Conservation (phyloP, 1,284 basidiomycete species). For the Ustilago bromivora region DNA sequence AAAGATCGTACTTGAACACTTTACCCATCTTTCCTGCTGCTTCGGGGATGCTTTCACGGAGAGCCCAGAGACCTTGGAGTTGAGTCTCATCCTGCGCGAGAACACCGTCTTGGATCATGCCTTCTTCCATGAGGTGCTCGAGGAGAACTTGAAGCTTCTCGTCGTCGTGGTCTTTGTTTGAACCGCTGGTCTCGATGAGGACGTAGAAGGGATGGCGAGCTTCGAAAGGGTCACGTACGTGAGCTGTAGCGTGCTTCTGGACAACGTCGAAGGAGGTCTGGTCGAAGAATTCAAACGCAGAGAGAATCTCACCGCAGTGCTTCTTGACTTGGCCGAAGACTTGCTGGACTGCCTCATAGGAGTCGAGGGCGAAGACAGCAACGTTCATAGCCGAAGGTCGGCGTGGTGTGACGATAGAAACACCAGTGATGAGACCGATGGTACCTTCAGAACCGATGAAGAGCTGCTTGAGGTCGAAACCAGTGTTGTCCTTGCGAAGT, state of each 20-base stretch:
- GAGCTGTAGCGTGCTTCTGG: slow-evolving; percentile 74
- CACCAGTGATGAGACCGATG: slow-evolving; percentile 92
- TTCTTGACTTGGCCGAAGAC: slow-evolving; percentile 74
- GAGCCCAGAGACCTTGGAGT: slow-evolving; percentile 87
- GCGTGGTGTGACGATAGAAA: slow-evolving; percentile 93
- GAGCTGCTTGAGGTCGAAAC: slow-evolving; percentile 98
- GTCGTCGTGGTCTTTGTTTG: slow-evolving; percentile 92
- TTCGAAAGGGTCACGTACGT: slow-evolving; percentile 64
- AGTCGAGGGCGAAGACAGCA: slow-evolving; percentile 74
- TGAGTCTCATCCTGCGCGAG: slow-evolving; percentile 92
- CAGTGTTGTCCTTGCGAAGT: slow-evolving; percentile 97
- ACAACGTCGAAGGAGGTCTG: slow-evolving; percentile 87
- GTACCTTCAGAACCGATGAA: slow-evolving; percentile 99
- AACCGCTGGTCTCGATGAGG: slow-evolving; percentile 91
- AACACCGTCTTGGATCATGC: slow-evolving; percentile 88
- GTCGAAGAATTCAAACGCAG: slow-evolving; percentile 98
- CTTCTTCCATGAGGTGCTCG: slow-evolving; percentile 82
- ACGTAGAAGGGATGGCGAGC: slow-evolving; percentile 76
- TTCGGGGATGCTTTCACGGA: slow-evolving; percentile 95
- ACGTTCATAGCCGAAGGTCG: slow-evolving; percentile 76
- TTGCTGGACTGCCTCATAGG: slow-evolving; percentile 74
- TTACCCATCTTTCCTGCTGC: slow-evolving; percentile 93
- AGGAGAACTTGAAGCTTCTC: slow-evolving; percentile 91
- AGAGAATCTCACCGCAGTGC: slow-evolving; percentile 92
- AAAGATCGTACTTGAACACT: slow-evolving; percentile 97